Evolutionary conservation across 1,139 yeast genomes (phyloP), one percentile per base, ranked within the genome.

Genomic region (Candida sanyaensis): DNA sequence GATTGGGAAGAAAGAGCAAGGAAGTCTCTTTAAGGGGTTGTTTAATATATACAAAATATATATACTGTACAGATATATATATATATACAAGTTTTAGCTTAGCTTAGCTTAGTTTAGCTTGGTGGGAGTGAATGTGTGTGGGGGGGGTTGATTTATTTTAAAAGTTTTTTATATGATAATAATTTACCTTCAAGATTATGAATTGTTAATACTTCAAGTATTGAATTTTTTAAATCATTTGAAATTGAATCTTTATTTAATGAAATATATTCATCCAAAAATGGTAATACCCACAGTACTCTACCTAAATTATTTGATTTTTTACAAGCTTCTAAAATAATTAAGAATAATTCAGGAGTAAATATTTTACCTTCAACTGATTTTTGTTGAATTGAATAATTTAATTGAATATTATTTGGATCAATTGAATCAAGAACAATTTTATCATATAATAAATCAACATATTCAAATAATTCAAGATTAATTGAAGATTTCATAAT

Each of bases 281-380:
- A 68, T 1, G 75, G 77, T 27, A 69, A 57, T 12, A 72, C 47
- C 78, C 78, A 73, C 65, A 71, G 61, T 27, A 71, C 51, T 39
- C 78, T 53, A 3, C 77, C 77, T 47, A 65, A 50, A 51, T 73
- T 77, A 33, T 47, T 42, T 13, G 56, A 50, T 23, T 57, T 54
- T 8, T 58, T 48, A 42, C 69, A 62, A 2, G 68, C 66, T 27
- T 57, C 54, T 7, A 72, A 49, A 39, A 71, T 49, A 6, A 70
- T 48, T 32, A 57, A 53, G 44, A 71, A 51, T 31, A 73, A 50
- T 10, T 60, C 59, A 33, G 61, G 61, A 28, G 64, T 61, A 49
- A 71, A 68, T 1, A 71, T 49, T 32, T 24, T 31, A 1, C 43
- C 54, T 41, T 50, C 51, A 13, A 52, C 53, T 29, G 47, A 29